These are phyloP conservation scores for Penicillium italicum DNA, from an alignment of 2,329 filamentous ascomycete species.

Conservation along the genomic window DNA sequence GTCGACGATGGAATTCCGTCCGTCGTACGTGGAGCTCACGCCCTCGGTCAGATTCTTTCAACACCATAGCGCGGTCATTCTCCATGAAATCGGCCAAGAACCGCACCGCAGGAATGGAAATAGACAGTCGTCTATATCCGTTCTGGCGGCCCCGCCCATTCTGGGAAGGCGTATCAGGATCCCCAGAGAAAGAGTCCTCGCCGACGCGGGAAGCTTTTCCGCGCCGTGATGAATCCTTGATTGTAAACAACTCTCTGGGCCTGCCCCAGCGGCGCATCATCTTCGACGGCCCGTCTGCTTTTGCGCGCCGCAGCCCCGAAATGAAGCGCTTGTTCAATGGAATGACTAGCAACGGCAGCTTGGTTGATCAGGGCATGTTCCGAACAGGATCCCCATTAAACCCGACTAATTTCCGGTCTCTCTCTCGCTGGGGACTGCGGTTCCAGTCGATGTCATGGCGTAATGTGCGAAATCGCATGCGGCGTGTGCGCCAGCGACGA, in stretches of 20 bases:
- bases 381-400: conserved; percentile 34
- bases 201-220: conserved; percentile 29
- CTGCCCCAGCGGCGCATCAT: conserved; percentile 50
- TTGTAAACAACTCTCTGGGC: conserved; percentile 56
- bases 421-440: conserved; percentile 46
- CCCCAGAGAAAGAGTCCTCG: conserved; percentile 37
- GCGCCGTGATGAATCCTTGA: conserved; percentile 32
- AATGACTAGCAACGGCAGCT: conserved; percentile 31
- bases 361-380: conserved; percentile 29
- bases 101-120: conserved; percentile 41
- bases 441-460: conserved; percentile 52
- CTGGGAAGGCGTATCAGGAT: conserved; percentile 55
- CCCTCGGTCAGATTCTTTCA: conserved; percentile 41
- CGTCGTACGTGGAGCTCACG: conserved; percentile 39
- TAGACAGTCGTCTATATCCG: conserved; percentile 53
- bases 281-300: conserved; percentile 40
- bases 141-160: conserved; percentile 63
- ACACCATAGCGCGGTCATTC: conserved; percentile 37
- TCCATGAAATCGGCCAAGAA: conserved; percentile 43
- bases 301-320: conserved; percentile 33
- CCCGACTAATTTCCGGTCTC: conserved; percentile 26
- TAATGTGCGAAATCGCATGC: conserved; percentile 48
- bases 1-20: conserved; percentile 36
- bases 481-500: conserved; percentile 41
- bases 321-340: conserved; percentile 25